Evolutionary conservation across 495 filamentous ascomycete species (phyloP).

Genomic region (Lichina pygmaea): DNA sequence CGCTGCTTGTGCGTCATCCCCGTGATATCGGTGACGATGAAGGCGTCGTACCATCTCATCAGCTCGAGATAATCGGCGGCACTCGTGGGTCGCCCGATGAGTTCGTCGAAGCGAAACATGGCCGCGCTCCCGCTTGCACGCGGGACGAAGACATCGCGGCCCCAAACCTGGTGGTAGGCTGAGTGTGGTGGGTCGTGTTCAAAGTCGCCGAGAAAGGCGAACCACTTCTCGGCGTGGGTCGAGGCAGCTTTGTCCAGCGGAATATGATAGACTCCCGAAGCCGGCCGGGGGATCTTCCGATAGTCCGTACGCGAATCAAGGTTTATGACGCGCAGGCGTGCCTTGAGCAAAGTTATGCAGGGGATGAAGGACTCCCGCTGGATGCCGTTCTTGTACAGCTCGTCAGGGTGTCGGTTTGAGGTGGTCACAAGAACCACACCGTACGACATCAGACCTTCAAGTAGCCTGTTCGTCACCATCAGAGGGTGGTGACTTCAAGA

Average conservation of each 20-base stretch:
- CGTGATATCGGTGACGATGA: constrained; percentile 74
- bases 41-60: constrained; percentile 70
- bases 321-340: constrained; percentile 63
- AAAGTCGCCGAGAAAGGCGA: constrained; percentile 71
- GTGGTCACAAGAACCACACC: constrained; percentile 92
- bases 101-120: constrained; percentile 68
- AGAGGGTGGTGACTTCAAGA: neutral
- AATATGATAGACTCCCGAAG: constrained; percentile 77
- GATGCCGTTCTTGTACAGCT: constrained; percentile 94
- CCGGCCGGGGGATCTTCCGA: constrained; percentile 81
- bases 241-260: constrained; percentile 52
- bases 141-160: constrained; percentile 66
- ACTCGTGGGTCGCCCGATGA: constrained; percentile 64
- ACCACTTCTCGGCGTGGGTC: constrained; percentile 78
- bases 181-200: constrained; percentile 47
- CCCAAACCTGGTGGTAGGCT: constrained; percentile 75
- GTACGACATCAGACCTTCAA: constrained; percentile 78
- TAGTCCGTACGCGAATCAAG: constrained; percentile 91
- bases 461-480: constrained; percentile 23
- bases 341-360: constrained; percentile 76
- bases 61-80: constrained; percentile 92
- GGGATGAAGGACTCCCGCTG: constrained; percentile 88
- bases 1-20: constrained; percentile 66
- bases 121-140: constrained; percentile 68
- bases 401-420: constrained; percentile 85